Evolutionary conservation across 306 rosid genomes (phyloP), one percentile per base, ranked within the genome.

Genomic region (Aeschynomene evenia): DNA sequence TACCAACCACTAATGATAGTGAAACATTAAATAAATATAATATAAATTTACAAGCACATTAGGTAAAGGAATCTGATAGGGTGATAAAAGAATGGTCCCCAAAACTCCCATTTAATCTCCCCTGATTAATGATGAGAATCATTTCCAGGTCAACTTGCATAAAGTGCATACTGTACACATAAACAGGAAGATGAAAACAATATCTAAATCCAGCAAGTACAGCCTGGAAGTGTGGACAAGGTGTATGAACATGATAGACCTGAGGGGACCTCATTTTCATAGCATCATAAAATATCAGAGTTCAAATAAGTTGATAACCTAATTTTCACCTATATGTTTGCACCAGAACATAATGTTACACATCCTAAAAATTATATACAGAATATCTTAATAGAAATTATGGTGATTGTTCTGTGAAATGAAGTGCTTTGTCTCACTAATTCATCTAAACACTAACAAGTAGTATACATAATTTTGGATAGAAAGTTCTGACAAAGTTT

Each of bases 151-250:
- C 67, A 36, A 55, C 29, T 50, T 55, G 79, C 50, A 31, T 26
- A 31, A 74, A 36, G 73, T 39, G 29, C 7, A 53, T 68, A 37
- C 16, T 54, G 6, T 14, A 52, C 72, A 33, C 14, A 53, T 5
- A 63, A 19, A 34, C 46, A 49, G 40, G 61, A 57, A 56, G 23
- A 46, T 13, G 22, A 49, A 65, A 65, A 15, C 57, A 29, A 34
- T 11, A 45, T 24, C 75, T 63, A 39, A 76, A 62, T 34, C 13
- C 21, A 77, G 62, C 3, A 70, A 70, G 51, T 66, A 64, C 66
- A 69, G 71, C 76, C 76, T 75, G 73, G 66, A 66, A 66, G 14
- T 23, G 67, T 51, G 23, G 68, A 46, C 68, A 18, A 67, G n/a
- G 43, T 14, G 22, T 54, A 24, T 45, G 5, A 20, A 33, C 31